Evolutionary conservation across 768 basidiomycete genomes (phyloP).

Genomic region (Tulasnella sp.): DNA sequence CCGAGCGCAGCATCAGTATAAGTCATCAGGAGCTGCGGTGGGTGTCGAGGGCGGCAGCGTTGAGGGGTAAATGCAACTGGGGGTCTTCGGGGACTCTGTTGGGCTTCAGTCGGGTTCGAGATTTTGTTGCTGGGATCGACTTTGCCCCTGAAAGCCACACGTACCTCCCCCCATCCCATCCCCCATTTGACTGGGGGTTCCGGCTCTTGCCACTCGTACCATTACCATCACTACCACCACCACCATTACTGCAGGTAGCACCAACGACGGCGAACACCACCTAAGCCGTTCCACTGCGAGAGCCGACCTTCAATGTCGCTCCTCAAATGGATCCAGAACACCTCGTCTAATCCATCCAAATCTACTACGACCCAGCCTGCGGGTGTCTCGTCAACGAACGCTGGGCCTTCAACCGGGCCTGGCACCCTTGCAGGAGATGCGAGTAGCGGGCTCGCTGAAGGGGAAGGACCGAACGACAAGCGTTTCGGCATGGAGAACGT

Average conservation of each 20-base stretch:
- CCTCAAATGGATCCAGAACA: constrained; percentile 19
- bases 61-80: not conserved
- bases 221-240: constrained; percentile 1
- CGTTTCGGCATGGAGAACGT: constrained; percentile 98
- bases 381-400: not conserved
- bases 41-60: not conserved
- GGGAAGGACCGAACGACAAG: constrained; percentile 60
- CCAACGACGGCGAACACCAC: not conserved
- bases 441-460: not conserved
- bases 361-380: not conserved
- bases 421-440: constrained; percentile 15
- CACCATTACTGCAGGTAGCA: not conserved
- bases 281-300: not conserved
- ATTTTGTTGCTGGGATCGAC: constrained; percentile 8
- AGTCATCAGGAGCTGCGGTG: not conserved
- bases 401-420: not conserved
- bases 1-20: not conserved
- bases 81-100: constrained; percentile 12
- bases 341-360: constrained; percentile 15
- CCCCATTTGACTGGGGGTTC: constrained; percentile 7
- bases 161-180: not conserved
- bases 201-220: constrained; percentile 14
- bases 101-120: constrained; percentile 1
- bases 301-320: constrained; percentile 10
- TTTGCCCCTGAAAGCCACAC: constrained; percentile 8